Evolutionary conservation across 116 monocot species (phyloP), one percentile per base, ranked within the genome.

Genomic region (Trichopus zeylanicus): DNA sequence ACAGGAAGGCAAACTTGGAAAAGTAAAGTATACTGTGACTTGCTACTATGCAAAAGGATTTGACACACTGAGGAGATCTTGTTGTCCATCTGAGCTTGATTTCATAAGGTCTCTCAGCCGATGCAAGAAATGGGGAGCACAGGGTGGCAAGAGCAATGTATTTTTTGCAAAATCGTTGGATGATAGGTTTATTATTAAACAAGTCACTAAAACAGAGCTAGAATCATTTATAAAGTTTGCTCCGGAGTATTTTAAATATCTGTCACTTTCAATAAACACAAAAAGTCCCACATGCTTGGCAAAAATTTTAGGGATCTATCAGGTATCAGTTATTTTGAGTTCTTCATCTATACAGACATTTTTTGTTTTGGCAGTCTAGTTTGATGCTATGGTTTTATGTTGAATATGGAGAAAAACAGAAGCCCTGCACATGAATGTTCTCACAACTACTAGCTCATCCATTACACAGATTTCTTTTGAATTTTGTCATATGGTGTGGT

Each of bases 141-240:
- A 92, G 42, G 92, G 92, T 55, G 92, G 92, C 5, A 92, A 92
- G 69, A 92, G 92, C 69, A 92, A 92, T 74, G 92, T 79, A 0
- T 88, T 84, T 47, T 92, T 92, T 69, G 92, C 92, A 3, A 92
- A 88, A 72, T 71, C 92, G 15, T 57, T 92, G 58, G 92, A 92
- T 74, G 88, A 88, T 13, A 81, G 92, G 49, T 84, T 92, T 64
- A 79, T 92, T 34, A 72, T 92, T 48, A 92, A 92, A 57, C 92
- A 92, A 48, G 92, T 92, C 9, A 92, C 92, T 38, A 84, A 72
- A 68, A 92, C 92, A 56, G 92, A 92, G 52, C 57, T 92, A 51
- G 88, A 92, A 39, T 88, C 92, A 55, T 92, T 92, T 66, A 78
- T 76, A 51, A 73, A 81, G 46, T 92, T 92, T 65, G 88, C 76